A percentile compares a stretch with the other conserved stretches of the same genome.
Evolutionary conservation across 805 yeast genomes (phyloP).

Genomic region (Wickerhamia fluorescens): DNA sequence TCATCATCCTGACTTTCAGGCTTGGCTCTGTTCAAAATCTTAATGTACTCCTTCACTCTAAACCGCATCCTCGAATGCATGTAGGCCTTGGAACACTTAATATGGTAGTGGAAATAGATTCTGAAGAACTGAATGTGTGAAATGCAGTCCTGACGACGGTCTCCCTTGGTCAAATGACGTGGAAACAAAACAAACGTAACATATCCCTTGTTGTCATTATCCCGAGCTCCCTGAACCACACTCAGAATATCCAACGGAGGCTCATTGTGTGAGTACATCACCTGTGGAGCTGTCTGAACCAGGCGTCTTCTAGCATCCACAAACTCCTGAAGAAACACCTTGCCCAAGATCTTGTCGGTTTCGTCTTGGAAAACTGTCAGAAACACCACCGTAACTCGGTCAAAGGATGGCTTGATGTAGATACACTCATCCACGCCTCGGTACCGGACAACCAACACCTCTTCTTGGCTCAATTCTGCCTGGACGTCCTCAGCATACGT

Average conservation of each 20-base stretch:
- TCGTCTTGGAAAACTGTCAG: slow-evolving; percentile 94
- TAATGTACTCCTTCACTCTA: slow-evolving; percentile 88
- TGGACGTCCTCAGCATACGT: slow-evolving; percentile 39
- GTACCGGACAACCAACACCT: slow-evolving; percentile 67
- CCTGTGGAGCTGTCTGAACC: slow-evolving; percentile 98
- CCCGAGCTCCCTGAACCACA: slow-evolving; percentile 38
- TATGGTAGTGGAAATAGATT: slow-evolving; percentile 97
- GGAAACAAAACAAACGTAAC: slow-evolving; percentile 74
- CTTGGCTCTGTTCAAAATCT: slow-evolving; percentile 93
- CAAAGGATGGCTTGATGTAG: slow-evolving; percentile 85
- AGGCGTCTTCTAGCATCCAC: slow-evolving; percentile 94
- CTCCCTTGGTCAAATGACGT: slow-evolving; percentile 57
- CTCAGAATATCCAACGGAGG: slow-evolving; percentile 75
- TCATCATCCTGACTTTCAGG: slow-evolving; percentile 83
- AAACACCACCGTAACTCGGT: slow-evolving; percentile 93
- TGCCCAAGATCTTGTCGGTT: slow-evolving; percentile 87
- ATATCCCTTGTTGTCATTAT: slow-evolving; percentile 40
- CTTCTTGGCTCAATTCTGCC: slow-evolving; percentile 41
- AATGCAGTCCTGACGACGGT: slow-evolving; percentile 77
- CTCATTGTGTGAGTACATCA: slow-evolving; percentile 78
- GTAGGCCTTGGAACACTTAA: slow-evolving; percentile 96
- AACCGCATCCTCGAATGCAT: slow-evolving; percentile 98
- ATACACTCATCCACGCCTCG: slow-evolving; percentile 85
- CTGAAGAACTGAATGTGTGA: slow-evolving; percentile 89
- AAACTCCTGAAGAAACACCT: slow-evolving; percentile 86